Conservation (phyloP, 768 basidiomycete genomes). For the Mycena venus region DNA sequence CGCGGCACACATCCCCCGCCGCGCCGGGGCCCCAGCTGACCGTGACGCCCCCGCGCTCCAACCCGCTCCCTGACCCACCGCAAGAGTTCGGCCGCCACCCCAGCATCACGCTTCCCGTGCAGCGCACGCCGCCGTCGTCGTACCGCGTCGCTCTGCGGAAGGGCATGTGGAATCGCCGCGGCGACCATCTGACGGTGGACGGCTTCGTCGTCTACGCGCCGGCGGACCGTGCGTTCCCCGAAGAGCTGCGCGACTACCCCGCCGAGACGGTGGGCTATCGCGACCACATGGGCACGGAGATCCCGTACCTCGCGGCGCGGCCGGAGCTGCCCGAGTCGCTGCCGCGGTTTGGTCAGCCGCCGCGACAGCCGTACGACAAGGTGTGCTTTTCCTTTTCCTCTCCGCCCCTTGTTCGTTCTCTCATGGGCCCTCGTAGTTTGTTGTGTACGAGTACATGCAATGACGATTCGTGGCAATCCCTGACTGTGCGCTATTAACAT, state of each 20-base stretch:
- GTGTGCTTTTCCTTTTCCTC: constrained; percentile 50
- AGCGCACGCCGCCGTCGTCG: constrained; percentile 40
- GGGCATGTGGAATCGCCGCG: constrained; percentile 83
- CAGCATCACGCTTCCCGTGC: constrained; percentile 30
- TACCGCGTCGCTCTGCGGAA: constrained; percentile 56
- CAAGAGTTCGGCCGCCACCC: constrained; percentile 31
- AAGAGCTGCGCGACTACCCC: constrained; percentile 74
- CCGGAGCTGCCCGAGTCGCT: constrained; percentile 75
- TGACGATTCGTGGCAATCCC: constrained; percentile 23
- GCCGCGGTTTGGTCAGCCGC: constrained; percentile 67
- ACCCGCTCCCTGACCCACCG: constrained; percentile 44
- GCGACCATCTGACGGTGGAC: constrained; percentile 72
- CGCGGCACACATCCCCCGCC: no score
- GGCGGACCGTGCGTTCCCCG: constrained; percentile 64
- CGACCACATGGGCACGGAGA: constrained; percentile 63
- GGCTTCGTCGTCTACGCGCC: constrained; percentile 80
- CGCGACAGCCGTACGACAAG: constrained; percentile 68
- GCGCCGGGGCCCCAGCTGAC: constrained; percentile 32
- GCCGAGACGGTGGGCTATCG: constrained; percentile 65
- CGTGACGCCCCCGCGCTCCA: constrained; percentile 33
- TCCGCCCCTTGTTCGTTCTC: background rate
- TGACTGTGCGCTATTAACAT: background rate
- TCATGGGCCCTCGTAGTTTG: constrained; percentile 49
- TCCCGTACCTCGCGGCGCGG: constrained; percentile 53
- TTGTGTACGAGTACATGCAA: constrained; percentile 52